Evolutionary conservation across 805 yeast genomes (phyloP).

Genomic region (Diddensiella caesifluorescens): DNA sequence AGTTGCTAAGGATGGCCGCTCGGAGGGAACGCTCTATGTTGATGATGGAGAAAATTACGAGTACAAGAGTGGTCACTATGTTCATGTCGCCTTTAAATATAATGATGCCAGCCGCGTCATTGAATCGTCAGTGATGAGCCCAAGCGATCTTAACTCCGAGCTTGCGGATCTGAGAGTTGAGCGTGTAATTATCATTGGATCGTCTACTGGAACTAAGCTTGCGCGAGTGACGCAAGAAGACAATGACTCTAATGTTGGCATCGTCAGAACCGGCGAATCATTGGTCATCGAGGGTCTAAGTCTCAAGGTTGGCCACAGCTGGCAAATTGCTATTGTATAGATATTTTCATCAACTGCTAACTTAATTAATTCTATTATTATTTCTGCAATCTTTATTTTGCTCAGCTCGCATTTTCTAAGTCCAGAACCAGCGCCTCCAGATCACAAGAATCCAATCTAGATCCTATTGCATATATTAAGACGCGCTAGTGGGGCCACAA

Average conservation of each 20-base stretch:
- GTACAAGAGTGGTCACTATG: slow-evolving; percentile 46
- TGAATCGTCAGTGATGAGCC: slow-evolving; percentile 10
- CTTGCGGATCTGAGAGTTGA: slow-evolving; percentile 19
- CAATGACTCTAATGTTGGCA: slow-evolving; percentile 10
- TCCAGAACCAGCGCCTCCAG: too few species aligned
- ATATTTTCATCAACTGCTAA: too few species aligned
- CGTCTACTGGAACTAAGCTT: slow-evolving; percentile 25
- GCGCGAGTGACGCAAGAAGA: slow-evolving; percentile 27
- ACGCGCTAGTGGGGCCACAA: too few species aligned
- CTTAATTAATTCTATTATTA: too few species aligned
- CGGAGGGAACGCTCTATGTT: slow-evolving; percentile 57
- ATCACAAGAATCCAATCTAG: too few species aligned
- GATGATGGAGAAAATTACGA: slow-evolving; percentile 82
- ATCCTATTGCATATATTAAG: too few species aligned
- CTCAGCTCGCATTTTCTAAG: too few species aligned
- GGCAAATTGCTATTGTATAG: slow-evolving; percentile 38
- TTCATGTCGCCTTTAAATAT: slow-evolving; percentile 38
- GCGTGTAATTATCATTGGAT: slow-evolving; percentile 23
- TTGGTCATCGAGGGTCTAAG: slow-evolving; percentile 46
- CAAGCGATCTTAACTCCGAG: slow-evolving; percentile 4
- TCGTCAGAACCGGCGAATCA: slow-evolving; percentile 18
- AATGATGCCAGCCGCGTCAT: slow-evolving; percentile 25
- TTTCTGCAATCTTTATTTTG: too few species aligned
- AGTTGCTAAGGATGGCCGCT: slow-evolving; percentile 41
- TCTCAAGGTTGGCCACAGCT: slow-evolving; percentile 41